Evolutionary conservation across 1,284 basidiomycete species (phyloP).

Genomic region (Microbotryum violaceum): DNA sequence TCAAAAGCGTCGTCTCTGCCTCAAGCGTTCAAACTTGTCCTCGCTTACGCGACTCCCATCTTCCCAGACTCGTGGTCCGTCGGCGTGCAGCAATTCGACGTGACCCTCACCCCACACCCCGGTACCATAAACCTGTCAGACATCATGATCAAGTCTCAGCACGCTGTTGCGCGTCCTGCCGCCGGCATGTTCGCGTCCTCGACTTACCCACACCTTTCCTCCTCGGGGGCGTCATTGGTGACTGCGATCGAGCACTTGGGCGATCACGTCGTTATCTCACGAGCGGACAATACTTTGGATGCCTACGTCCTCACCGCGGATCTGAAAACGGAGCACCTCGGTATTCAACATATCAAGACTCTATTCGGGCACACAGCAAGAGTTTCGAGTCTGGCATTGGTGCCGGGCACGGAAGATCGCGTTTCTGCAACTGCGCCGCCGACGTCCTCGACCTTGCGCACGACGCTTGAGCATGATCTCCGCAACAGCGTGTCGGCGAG

Average conservation of each 20-base stretch:
- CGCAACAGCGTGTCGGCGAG: constrained; percentile 2
- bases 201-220: constrained; percentile 1
- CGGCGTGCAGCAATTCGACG: constrained; percentile 35
- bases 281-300: constrained; percentile 36
- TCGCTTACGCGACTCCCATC: constrained; percentile 37
- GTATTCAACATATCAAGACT: constrained; percentile 32
- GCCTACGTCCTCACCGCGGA: constrained; percentile 35
- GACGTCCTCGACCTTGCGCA: constrained; percentile 34
- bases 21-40: constrained; percentile 28
- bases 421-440: constrained; percentile 26
- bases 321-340: constrained; percentile 11
- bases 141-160: constrained; percentile 5
- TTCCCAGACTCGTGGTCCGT: constrained; percentile 37
- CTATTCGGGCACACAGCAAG: constrained; percentile 39
- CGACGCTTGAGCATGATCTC: too few relatives aligned
- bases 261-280: constrained; percentile 37
- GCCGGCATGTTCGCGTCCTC: constrained; percentile 15
- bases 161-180: constrained; percentile 28
- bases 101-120: constrained; percentile 16
- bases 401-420: constrained; percentile 30
- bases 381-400: constrained; percentile 36
- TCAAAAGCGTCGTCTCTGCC: constrained; percentile 4
- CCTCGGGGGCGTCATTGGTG: constrained; percentile 3
- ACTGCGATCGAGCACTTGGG: constrained; percentile 35
- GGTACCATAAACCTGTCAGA: neutral